Percentiles rank a stretch among this genome's conserved stretches.
Conservation (phyloP, 495 filamentous ascomycete species). For the Pyrenula massariospora region DNA sequence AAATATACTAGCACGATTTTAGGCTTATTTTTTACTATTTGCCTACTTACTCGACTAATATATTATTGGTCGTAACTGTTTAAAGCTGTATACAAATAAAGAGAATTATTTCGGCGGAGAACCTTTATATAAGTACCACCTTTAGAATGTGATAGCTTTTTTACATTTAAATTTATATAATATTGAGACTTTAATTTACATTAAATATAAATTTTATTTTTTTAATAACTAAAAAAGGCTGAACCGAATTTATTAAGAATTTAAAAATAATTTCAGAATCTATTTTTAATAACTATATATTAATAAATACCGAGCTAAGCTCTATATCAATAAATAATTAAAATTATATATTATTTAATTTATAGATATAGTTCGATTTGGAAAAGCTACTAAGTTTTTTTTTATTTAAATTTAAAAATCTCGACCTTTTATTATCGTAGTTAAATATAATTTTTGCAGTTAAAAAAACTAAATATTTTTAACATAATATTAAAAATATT, state of each 20-base stretch:
- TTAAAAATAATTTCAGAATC: not conserved
- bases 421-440: not conserved
- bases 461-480: slow-evolving; percentile 1
- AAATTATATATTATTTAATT: not conserved
- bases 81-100: no score
- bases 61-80: no score
- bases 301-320: not conserved
- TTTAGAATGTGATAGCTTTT: no score
- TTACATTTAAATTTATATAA: no score
- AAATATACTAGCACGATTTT: no score
- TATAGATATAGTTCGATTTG: not conserved
- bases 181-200: no score
- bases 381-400: not conserved
- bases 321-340: not conserved
- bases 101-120: no score
- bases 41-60: no score
- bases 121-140: no score
- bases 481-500: not conserved
- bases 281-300: slow-evolving; percentile 1
- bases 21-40: no score
- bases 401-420: not conserved
- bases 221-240: not conserved
- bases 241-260: not conserved
- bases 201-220: not conserved
- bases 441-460: not conserved